Evolutionary conservation across 1,139 yeast genomes (phyloP), one percentile per base, ranked within the genome.

Genomic region (Blastobotrys persicus): DNA sequence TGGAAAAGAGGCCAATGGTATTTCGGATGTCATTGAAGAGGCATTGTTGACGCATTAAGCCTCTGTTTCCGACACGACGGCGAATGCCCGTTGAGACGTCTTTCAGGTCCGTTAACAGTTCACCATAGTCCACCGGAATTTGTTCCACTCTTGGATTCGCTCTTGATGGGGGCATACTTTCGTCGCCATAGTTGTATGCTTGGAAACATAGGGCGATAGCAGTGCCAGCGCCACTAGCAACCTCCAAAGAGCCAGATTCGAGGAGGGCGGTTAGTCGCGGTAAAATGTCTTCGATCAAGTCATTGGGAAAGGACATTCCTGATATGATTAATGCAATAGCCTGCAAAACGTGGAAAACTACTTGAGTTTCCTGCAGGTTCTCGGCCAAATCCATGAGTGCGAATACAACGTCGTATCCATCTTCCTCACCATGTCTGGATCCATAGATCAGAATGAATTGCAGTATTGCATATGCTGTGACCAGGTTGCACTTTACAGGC

Each of bases 181-280:
- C 41, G 18, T 37, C 28, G n/a, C 41, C 41, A 37, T 37, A 37
- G 28, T 37, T 14, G 14, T 37, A 37, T 6, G 19, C 19, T 14
- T 37, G 41, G 14, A 37, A 37, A 14, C 41, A 37, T 16, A 12
- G 11, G 26, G 41, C 41, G 14, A 37, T 37, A 12, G 6, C 13
- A 17, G n/a, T 37, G 5, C 26, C 41, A 3, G 41, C 26, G 6
- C 28, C 41, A 18, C 26, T 23, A 19, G 41, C 17, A 6, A 13
- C 28, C n/a, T 37, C 19, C n/a, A 23, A 7, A 18, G 41, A 37
- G 12, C 26, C 26, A 16, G 28, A 37, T 4, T 37, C n/a, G 6
- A 37, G 28, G 19, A 18, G 12, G 11, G 17, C 28, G 31, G 19
- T 19, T 13, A 37, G 28, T 19, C 19, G 17, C 9, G 41, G 28